Conservation (phyloP, 2,329 filamentous ascomycete genomes). For the Xylariaceae sp. region DNA sequence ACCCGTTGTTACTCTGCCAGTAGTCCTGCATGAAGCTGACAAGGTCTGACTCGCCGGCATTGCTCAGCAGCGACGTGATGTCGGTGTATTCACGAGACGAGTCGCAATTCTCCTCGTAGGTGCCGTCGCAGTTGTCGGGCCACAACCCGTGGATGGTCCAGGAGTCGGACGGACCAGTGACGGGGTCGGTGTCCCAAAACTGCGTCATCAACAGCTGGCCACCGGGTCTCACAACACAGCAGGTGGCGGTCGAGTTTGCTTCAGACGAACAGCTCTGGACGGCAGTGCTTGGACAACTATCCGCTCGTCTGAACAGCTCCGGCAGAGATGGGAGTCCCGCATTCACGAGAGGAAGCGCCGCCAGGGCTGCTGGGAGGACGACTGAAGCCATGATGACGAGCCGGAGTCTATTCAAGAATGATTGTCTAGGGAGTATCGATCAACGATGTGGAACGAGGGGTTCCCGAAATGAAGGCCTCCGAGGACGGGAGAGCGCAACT, state of each 20-base stretch:
- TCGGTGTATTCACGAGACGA: slow-evolving; percentile 59
- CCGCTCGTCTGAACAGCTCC: background rate
- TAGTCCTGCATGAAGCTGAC: slow-evolving; percentile 67
- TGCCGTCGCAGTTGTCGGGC: slow-evolving; percentile 68
- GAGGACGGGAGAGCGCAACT: too few species aligned
- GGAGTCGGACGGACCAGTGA: slow-evolving; percentile 62
- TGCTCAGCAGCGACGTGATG: slow-evolving; percentile 59
- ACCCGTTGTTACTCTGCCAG: slow-evolving; percentile 67
- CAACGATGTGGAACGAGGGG: too few species aligned
- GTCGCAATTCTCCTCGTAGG: slow-evolving; percentile 67
- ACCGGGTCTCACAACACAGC: slow-evolving; percentile 72
- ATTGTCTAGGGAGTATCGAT: too few species aligned
- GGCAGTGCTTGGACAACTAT: slow-evolving; percentile 9
- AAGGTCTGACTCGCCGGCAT: slow-evolving; percentile 43
- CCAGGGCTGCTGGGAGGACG: too few species aligned
- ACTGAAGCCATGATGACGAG: too few species aligned
- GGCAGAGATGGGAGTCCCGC: too few species aligned
- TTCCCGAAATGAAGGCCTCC: too few species aligned
- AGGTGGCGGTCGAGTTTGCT: slow-evolving; percentile 41
- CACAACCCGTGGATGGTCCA: slow-evolving; percentile 75
- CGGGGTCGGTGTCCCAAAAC: slow-evolving; percentile 71
- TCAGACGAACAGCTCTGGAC: slow-evolving; percentile 24
- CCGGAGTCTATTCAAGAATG: too few species aligned
- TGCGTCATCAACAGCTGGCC: slow-evolving; percentile 72
- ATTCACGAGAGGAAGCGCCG: too few species aligned